Evolutionary conservation across 2,329 filamentous ascomycete genomes (phyloP).

Genomic region (Penicillium sp.): DNA sequence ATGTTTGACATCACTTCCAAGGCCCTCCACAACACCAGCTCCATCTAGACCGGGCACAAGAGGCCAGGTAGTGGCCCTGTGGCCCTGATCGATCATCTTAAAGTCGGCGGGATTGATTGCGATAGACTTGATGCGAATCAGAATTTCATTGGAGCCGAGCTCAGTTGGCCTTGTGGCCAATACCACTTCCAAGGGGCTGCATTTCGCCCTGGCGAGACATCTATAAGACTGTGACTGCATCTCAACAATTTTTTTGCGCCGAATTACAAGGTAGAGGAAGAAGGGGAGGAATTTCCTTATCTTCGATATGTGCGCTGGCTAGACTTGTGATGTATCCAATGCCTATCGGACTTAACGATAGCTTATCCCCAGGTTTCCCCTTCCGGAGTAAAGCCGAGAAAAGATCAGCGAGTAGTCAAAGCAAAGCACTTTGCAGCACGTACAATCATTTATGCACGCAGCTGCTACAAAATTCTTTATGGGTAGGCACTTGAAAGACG

Average conservation of each 20-base stretch:
- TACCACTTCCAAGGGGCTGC: background rate
- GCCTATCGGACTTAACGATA: background rate
- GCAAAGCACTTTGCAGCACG: too few relatives aligned
- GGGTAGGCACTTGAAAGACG: too few relatives aligned
- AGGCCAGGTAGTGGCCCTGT: constrained; percentile 31
- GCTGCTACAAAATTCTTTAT: too few relatives aligned
- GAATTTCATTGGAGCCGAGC: constrained; percentile 25
- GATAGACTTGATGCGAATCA: constrained; percentile 33
- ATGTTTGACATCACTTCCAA: constrained; percentile 29
- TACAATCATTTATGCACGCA: too few relatives aligned
- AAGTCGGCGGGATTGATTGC: constrained; percentile 37
- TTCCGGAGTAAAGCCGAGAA: background rate
- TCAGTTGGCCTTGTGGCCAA: background rate
- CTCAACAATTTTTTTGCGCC: too few relatives aligned
- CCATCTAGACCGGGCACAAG: constrained; percentile 36
- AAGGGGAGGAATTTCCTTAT: too few relatives aligned
- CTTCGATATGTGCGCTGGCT: background rate
- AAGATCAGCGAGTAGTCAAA: too few relatives aligned
- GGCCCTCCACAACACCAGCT: constrained; percentile 34
- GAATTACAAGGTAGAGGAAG: too few relatives aligned
- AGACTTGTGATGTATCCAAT: background rate
- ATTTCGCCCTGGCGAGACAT: constrained; percentile 18
- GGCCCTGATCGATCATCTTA: constrained; percentile 32
- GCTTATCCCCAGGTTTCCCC: background rate
- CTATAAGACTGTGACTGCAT: background rate